These are phyloP conservation scores for Mycena sp. DNA, from an alignment of 1,284 basidiomycete species.

Conservation along the genomic window DNA sequence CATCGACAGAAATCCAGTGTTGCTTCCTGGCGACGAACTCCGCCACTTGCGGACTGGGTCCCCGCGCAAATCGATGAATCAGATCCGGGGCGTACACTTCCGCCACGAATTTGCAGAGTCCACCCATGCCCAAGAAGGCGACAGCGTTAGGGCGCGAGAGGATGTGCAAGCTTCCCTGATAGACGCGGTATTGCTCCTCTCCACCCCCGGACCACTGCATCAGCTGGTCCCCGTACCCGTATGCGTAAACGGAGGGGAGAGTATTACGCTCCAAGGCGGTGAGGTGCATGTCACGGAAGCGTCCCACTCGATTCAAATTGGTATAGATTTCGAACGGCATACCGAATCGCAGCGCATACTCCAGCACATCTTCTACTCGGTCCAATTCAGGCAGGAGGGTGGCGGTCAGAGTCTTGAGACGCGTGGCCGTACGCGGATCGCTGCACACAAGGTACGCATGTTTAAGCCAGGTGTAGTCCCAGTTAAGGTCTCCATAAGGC, in stretches of 20 bases:
- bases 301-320: neutral
- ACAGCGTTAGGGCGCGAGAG: no score
- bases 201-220: no score
- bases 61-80: neutral
- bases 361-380: neutral
- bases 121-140: neutral
- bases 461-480: neutral
- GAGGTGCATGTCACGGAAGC: neutral
- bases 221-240: no score
- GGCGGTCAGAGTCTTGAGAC: neutral
- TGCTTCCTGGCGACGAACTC: neutral
- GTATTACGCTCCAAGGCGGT: no score
- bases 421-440: neutral
- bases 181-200: no score
- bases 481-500: neutral
- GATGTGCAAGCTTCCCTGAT: no score
- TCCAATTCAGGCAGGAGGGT: neutral
- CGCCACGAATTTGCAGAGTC: neutral
- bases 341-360: neutral
- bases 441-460: neutral
- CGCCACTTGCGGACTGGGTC: neutral
- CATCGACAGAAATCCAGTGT: neutral
- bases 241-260: no score
- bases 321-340: neutral
- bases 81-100: neutral